Conservation (phyloP, 2,329 filamentous ascomycete species). For the Colletotrichum higginsianum region DNA sequence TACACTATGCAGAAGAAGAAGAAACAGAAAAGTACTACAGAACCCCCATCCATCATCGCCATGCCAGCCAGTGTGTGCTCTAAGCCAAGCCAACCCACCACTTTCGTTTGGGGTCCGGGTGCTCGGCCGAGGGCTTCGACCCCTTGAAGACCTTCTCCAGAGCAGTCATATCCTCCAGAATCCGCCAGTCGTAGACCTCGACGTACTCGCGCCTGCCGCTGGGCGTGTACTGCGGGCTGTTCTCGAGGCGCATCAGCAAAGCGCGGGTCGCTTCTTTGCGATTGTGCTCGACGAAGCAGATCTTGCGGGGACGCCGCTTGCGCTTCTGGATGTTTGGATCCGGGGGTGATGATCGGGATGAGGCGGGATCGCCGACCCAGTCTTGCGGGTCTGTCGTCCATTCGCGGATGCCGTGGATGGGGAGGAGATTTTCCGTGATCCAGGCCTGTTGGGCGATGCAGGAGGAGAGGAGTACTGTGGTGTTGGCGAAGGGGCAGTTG, state of each 20-base stretch:
- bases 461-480: conserved; percentile 58
- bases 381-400: conserved; percentile 53
- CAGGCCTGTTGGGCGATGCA: conserved; percentile 55
- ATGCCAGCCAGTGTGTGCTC: background rate
- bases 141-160: conserved; percentile 52
- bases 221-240: conserved; percentile 47
- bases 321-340: background rate
- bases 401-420: conserved; percentile 57
- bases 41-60: too few relatives aligned
- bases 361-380: conserved; percentile 49
- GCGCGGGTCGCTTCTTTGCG: conserved; percentile 48
- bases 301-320: conserved; percentile 23
- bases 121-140: background rate
- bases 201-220: conserved; percentile 55
- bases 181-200: conserved; percentile 63
- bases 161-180: conserved; percentile 58
- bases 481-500: conserved; percentile 56
- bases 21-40: background rate
- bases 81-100: conserved; percentile 62
- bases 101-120: conserved; percentile 58
- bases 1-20: conserved; percentile 8
- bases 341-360: background rate
- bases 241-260: conserved; percentile 54
- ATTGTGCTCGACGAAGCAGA: conserved; percentile 57
- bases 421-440: conserved; percentile 57